Conservation (phyloP, 192 early-diverging fungal genomes). For the Backusella macrospora region DNA sequence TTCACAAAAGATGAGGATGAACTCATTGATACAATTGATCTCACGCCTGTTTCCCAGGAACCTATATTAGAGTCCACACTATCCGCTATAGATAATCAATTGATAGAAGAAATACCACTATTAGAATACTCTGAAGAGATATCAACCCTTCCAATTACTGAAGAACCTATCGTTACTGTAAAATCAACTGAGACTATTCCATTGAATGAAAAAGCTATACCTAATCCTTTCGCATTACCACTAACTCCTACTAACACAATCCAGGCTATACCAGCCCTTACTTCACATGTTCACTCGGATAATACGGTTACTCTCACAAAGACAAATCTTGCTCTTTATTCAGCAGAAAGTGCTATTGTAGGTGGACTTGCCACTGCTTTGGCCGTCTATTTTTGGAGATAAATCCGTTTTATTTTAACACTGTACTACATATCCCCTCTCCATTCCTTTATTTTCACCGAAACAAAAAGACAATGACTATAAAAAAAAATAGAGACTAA, state of each 20-base stretch:
- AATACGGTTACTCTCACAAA: conserved; percentile 17
- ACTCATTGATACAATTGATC: background rate
- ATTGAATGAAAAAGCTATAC: conserved; percentile 6
- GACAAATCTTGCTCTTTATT: conserved; percentile 28
- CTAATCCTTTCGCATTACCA: background rate
- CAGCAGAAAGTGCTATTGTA: conserved; percentile 40
- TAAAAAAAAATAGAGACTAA: background rate
- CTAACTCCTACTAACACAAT: background rate
- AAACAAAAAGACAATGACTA: background rate
- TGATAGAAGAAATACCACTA: background rate
- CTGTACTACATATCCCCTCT: background rate
- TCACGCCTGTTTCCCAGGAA: background rate
- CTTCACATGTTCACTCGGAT: background rate
- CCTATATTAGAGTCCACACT: background rate
- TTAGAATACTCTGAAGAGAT: background rate
- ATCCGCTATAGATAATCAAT: background rate
- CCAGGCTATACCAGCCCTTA: background rate
- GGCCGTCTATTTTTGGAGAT: conserved; percentile 30
- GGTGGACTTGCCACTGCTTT: conserved; percentile 39
- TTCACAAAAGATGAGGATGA: conserved; percentile 5
- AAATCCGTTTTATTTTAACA: background rate
- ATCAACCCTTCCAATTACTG: background rate
- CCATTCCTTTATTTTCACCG: conserved; percentile 1
- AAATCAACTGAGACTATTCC: background rate
- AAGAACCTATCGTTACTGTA: background rate